phyloP scores from a whole-genome alignment of 306 rosid species.

The Elaeagnus macrophylla region DNA sequence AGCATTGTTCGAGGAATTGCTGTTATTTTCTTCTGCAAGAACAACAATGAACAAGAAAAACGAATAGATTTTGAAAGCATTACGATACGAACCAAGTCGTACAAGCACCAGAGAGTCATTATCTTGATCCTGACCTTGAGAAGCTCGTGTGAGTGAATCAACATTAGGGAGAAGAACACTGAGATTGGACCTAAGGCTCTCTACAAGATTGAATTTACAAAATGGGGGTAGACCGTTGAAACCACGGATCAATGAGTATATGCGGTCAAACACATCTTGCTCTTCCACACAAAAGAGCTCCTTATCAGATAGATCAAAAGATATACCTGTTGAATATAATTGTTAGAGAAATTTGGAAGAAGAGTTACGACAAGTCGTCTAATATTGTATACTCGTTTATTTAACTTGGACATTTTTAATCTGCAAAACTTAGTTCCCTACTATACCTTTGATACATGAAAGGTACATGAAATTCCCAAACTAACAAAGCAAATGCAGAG shows the following conservation, averaged over 20 bases:
- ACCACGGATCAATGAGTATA: slow-evolving; percentile 55
- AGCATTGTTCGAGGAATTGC: slow-evolving; percentile 22
- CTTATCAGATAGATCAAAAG: slow-evolving; percentile 84
- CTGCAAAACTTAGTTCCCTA: no score
- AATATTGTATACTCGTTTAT: neutral
- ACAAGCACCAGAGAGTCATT: slow-evolving; percentile 35
- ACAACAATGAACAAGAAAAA: slow-evolving; percentile 56
- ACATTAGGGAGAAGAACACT: slow-evolving; percentile 88
- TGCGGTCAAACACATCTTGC: slow-evolving; percentile 74
- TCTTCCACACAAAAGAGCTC: slow-evolving; percentile 72
- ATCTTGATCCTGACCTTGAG: slow-evolving; percentile 35
- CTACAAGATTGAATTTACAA: slow-evolving; percentile 61
- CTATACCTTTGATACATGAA: no score
- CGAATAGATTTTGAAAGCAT: slow-evolving; percentile 75
- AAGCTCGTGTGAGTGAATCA: slow-evolving; percentile 61
- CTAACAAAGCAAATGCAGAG: no score
- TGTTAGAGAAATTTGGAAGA: neutral
- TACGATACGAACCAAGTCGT: slow-evolving; percentile 67
- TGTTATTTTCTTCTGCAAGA: slow-evolving; percentile 43
- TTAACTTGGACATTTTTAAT: neutral
- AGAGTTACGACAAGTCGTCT: neutral
- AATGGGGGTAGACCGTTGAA: slow-evolving; percentile 43
- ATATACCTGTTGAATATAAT: slow-evolving; percentile 37
- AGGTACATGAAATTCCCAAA: no score
- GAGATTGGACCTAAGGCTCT: slow-evolving; percentile 77